Evolutionary conservation across 148 eudicot species (phyloP), one percentile per base, ranked within the genome.

Genomic region (Heliamphora exappendiculata): DNA sequence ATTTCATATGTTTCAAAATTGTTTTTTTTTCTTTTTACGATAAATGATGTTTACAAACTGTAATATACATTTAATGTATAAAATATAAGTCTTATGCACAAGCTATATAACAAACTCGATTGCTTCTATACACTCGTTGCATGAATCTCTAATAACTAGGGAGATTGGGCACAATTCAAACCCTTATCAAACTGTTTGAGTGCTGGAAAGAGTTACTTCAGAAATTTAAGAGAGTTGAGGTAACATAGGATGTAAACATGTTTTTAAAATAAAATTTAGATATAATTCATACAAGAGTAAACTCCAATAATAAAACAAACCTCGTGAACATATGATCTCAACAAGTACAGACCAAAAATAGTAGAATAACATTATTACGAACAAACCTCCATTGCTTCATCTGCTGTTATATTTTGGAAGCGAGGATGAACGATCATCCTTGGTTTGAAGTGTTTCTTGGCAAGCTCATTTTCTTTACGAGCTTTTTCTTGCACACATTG

Each of bases 341-440:
- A 67, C 33, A 14, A 41, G 19, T 37, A 10, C 47, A 69, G 47
- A 44, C 9, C 58, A 44, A 55, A 3, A 65, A 60, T 4, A 72
- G 39, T 28, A 19, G 42, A 31, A 17, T 51, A 41, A 74, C 6
- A 41, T 44, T 37, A 79, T 3, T 37, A 44, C 58, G 53, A 10
- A 78, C 84, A 75, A 77, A 91, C 99, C 99, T 92, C 87, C 84
- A 92, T 82, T 49, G 98, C 98, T 84, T 91, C 92, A 85, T 93
- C 98, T 50, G 96, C 93, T 76, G 98, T 88, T 67, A 91, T 91
- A 77, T 96, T 96, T 62, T 90, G 90, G 72, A 96, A 96, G 45
- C 95, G 91, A 72, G 98, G 98, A 84, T 96, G 99, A 72, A 89
- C 91, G 73, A 96, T 96, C 94, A 89, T 91, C 82, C 99, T 88